Base-by-base conservation (phyloP, 768 basidiomycete genomes). In the Chalciporus sphaerocephalus region DNA sequence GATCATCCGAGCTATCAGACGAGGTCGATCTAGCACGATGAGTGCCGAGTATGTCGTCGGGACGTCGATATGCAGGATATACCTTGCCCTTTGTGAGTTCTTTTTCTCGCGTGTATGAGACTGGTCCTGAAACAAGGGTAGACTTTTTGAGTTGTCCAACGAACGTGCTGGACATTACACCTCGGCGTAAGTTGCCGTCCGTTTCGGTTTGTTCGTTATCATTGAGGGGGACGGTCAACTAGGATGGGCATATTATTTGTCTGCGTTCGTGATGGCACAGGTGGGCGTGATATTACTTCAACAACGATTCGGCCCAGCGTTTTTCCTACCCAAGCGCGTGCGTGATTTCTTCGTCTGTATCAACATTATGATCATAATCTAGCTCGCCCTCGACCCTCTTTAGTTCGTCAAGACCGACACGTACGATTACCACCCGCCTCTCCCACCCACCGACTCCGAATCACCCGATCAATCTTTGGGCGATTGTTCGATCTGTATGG, bases 401-500 rank as follows among this genome's bases (percentile, higher is more conserved):
- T 46, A 92, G 87, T 85, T 79, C 50, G 71, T 76, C 2, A 70
- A 72, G 16, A 65, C 73, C 6, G 79, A 85, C 54, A 66, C 72
- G 15, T 90, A 94, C 67, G 79, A 95, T 60, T 96, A 95, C 57
- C 92, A 94, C 62, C 92, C 91, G 6, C 71, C 75, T 3, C 68
- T 95, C 30, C 85, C 88, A 1, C 44, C 51, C 12, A 51, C 83
- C 1, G 87, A 92, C 57, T 61, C 85, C 0, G 90, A 92, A 61
- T 75, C 86, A 2, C 82, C 84, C 2, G 84, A 85, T 36, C 80
- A 84, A 52, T 77, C 85, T 3, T 68, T 91, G 13, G 91, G 88
- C 6, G 90, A 94, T 59, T 96, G 92, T 56, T 80, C 90, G 6
- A 94, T 96, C 42, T 95, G 92, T 57, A 93, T 95, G 90, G 92